Evolutionary conservation across 331 rosid species (phyloP).

Genomic region (Malus hybrid): DNA sequence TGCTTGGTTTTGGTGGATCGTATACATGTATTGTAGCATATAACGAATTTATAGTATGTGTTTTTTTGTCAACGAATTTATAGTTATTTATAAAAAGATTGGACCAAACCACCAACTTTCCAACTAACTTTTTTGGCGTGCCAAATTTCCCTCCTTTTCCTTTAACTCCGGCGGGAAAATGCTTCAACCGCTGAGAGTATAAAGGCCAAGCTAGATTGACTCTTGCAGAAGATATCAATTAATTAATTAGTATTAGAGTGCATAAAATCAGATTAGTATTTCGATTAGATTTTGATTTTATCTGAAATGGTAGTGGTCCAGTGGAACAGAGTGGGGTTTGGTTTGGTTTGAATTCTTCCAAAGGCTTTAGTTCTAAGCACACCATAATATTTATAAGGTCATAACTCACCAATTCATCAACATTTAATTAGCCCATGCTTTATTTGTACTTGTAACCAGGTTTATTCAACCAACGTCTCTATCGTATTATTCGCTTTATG

Average conservation of each 20-base stretch:
- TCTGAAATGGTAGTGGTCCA: not conserved
- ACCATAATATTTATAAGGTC: not conserved
- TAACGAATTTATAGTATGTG: not conserved
- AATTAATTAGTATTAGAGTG: not conserved
- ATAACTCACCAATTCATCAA: not conserved
- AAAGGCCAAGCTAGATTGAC: not conserved
- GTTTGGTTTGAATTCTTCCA: not conserved
- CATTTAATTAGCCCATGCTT: not conserved
- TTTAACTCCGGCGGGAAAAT: constrained; percentile 13
- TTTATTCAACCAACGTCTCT: too few relatives aligned
- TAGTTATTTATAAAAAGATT: not conserved
- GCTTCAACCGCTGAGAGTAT: not conserved
- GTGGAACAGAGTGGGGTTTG: not conserved
- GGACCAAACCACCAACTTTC: constrained; percentile 1
- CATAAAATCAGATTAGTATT: not conserved
- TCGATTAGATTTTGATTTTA: not conserved
- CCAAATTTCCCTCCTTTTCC: not conserved
- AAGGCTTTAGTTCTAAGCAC: not conserved
- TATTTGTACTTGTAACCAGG: too few relatives aligned
- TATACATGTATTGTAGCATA: not conserved
- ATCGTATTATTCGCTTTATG: too few relatives aligned
- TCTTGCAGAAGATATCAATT: not conserved
- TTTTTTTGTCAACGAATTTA: not conserved
- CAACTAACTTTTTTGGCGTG: constrained; percentile 19
- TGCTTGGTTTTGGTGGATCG: not conserved